These are phyloP conservation scores for Cubamyces lactineus DNA, from an alignment of 768 basidiomycete genomes.

Conservation along the genomic window DNA sequence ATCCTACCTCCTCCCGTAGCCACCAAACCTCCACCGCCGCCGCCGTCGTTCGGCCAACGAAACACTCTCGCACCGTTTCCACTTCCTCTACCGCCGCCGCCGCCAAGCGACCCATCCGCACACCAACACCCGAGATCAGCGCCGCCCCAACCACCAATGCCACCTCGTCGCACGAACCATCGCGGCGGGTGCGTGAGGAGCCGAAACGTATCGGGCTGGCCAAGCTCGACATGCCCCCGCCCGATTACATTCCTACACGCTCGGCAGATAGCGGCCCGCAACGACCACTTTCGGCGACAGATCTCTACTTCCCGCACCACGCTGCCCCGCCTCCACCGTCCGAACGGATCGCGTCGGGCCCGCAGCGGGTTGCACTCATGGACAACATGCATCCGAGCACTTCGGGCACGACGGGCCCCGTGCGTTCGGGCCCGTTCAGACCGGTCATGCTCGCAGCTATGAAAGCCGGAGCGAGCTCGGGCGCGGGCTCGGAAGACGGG, in stretches of 20 bases:
- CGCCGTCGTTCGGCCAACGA: constrained; percentile 3
- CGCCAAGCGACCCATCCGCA: constrained; percentile 4
- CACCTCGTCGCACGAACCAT: background rate
- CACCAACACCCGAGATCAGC: constrained; percentile 10
- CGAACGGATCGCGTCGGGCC: constrained; percentile 7
- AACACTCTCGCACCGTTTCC: constrained; percentile 17
- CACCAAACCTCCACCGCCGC: constrained; percentile 1
- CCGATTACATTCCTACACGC: constrained; percentile 24
- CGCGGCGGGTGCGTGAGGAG: constrained; percentile 17
- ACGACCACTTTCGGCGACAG: constrained; percentile 16
- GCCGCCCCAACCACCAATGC: background rate
- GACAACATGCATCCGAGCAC: background rate
- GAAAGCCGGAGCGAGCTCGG: background rate
- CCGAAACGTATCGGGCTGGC: constrained; percentile 6
- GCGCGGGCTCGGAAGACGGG: background rate
- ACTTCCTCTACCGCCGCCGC: constrained; percentile 8
- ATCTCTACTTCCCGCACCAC: constrained; percentile 17
- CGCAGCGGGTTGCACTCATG: constrained; percentile 11
- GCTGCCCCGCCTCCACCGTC: background rate
- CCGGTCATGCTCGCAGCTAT: background rate
- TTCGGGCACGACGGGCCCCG: background rate
- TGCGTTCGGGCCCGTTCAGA: constrained; percentile 19
- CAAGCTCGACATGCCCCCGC: constrained; percentile 29
- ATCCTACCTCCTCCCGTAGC: constrained; percentile 6
- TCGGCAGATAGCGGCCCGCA: constrained; percentile 13